phyloP scores from a whole-genome alignment of 345 rosid species.

The Boechera retrofracta region DNA sequence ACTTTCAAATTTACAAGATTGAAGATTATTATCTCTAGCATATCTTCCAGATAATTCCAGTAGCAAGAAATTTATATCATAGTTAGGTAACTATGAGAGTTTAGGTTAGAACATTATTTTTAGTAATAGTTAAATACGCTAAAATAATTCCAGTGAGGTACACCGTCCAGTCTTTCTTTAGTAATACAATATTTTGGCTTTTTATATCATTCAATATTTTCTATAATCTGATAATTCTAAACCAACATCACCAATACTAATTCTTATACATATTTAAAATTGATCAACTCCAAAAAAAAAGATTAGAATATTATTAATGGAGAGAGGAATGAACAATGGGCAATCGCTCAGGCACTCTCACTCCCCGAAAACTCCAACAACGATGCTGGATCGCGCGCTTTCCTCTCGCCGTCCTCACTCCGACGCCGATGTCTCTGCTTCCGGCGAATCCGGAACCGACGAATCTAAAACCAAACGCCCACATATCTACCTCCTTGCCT shows the following conservation, averaged over 20 bases:
- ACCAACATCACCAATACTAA: neutral
- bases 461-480: conserved; percentile 73
- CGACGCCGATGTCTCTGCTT: conserved; percentile 46
- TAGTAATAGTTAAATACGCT: neutral
- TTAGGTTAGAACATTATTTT: conserved; percentile 29
- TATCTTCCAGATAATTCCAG: neutral
- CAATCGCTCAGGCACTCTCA: conserved; percentile 50
- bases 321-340: conserved; percentile 40
- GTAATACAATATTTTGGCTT: conserved; percentile 9
- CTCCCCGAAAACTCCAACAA: conserved; percentile 48
- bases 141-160: conserved; percentile 22
- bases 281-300: neutral
- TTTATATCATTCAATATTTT: neutral
- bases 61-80: conserved; percentile 13
- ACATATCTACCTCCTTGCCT: conserved; percentile 53
- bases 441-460: conserved; percentile 48
- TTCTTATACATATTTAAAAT: neutral
- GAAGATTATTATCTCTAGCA: neutral
- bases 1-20: neutral
- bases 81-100: conserved; percentile 26
- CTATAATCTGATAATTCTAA: too few relatives aligned
- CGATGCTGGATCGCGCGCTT: conserved; percentile 63
- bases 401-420: conserved; percentile 66
- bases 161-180: conserved; percentile 22
- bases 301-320: conserved; percentile 22